These are phyloP conservation scores for Phellopilus nigrolimitatus DNA, from an alignment of 1,284 basidiomycete species.

Conservation along the genomic window DNA sequence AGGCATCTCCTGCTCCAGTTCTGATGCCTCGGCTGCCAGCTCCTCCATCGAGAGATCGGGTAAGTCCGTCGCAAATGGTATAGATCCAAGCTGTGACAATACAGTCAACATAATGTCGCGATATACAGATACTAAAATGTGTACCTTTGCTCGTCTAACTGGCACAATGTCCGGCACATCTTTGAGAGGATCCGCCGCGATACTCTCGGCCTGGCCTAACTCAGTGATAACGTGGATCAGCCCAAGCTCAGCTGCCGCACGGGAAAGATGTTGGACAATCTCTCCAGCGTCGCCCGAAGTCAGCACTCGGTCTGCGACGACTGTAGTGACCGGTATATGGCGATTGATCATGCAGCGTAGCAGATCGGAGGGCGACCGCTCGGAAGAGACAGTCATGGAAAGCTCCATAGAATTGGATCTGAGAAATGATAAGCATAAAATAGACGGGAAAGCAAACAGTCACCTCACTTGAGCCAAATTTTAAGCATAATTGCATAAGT, in stretches of 20 bases:
- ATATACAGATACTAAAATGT: not conserved
- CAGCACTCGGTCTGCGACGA: conserved; percentile 57
- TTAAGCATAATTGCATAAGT: conserved; percentile 68
- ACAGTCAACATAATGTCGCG: not conserved
- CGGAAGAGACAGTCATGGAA: conserved; percentile 1
- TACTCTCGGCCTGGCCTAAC: conserved; percentile 47
- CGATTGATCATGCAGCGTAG: conserved; percentile 46
- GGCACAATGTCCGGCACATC: conserved; percentile 32
- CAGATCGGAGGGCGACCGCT: conserved; percentile 32
- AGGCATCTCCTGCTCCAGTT: conserved; percentile 44
- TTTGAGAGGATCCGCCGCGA: conserved; percentile 44
- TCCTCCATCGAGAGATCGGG: conserved; percentile 21
- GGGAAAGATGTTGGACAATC: conserved; percentile 53
- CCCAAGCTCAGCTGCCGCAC: conserved; percentile 53
- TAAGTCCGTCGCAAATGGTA: conserved; percentile 4
- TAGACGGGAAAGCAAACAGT: conserved; percentile 1
- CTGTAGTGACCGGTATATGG: conserved; percentile 44
- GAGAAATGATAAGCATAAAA: conserved; percentile 14
- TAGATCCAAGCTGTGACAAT: not conserved
- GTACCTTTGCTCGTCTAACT: conserved; percentile 15
- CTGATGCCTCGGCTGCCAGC: conserved; percentile 23
- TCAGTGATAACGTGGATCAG: conserved; percentile 48
- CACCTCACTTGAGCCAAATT: conserved; percentile 47
- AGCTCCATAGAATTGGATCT: not conserved
- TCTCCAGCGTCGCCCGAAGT: conserved; percentile 46